phyloP scores from a whole-genome alignment of 108 stramenopile species.

The Nitzschia inconspicua region DNA sequence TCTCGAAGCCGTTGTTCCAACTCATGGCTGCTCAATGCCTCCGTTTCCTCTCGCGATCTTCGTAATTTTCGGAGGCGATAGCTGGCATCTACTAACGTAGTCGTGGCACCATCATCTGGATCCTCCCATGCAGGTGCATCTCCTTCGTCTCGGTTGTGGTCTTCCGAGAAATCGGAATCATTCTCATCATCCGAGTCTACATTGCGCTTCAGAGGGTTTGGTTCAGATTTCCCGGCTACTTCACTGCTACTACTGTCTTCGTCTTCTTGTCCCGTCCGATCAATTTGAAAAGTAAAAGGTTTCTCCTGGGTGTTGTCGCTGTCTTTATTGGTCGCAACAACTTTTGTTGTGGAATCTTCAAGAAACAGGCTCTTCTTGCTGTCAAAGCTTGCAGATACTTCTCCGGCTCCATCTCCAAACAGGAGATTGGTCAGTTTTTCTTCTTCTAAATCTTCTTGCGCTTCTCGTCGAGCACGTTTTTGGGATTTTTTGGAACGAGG shows the following conservation, averaged over 20 bases:
- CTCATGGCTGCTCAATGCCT: conserved; percentile 42
- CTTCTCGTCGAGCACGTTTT: conserved; percentile 21
- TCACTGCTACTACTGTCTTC: too few species aligned
- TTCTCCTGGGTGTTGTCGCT: conserved; percentile 6
- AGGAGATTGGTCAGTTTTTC: conserved; percentile 34
- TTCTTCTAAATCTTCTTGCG: conserved; percentile 33
- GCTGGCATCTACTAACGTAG: conserved; percentile 25
- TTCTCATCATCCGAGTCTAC: conserved; percentile 10
- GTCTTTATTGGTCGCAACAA: too few species aligned
- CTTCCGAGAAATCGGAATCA: conserved; percentile 11
- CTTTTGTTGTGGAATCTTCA: background rate
- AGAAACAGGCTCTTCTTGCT: background rate
- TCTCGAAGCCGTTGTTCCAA: conserved; percentile 69
- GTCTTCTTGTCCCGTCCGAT: conserved; percentile 33
- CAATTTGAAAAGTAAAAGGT: conserved; percentile 39
- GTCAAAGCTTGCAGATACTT: background rate
- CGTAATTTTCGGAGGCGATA: conserved; percentile 71
- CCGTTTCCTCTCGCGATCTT: conserved; percentile 37
- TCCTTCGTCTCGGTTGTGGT: background rate
- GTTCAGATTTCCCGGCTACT: background rate
- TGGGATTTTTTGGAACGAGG: conserved; percentile 16
- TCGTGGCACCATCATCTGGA: conserved; percentile 35
- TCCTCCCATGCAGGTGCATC: conserved; percentile 42
- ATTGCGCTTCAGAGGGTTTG: too few species aligned
- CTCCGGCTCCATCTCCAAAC: conserved; percentile 34